These are phyloP conservation scores for Backusella circina DNA, from an alignment of 192 early-diverging fungal species.

Conservation along the genomic window DNA sequence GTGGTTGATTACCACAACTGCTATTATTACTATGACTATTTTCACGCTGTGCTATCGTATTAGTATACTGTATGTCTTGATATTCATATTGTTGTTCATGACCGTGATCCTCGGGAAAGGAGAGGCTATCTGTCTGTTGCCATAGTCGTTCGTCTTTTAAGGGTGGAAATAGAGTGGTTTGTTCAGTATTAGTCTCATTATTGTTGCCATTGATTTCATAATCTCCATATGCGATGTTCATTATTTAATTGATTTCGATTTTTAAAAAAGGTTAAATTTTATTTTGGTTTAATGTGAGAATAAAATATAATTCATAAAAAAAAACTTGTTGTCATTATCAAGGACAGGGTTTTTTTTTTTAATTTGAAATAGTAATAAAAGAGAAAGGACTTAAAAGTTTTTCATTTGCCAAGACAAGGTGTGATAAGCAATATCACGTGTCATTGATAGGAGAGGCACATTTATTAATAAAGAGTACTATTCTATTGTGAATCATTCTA, in stretches of 20 bases:
- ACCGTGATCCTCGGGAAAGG: background rate
- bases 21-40: background rate
- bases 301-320: background rate
- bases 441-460: background rate
- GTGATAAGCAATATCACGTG: background rate
- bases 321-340: background rate
- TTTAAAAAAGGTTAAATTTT: background rate
- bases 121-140: background rate
- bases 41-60: background rate
- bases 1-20: too few species aligned
- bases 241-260: background rate
- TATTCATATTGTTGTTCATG: background rate
- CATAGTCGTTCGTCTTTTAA: background rate
- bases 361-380: background rate
- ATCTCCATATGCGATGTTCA: background rate
- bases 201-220: background rate
- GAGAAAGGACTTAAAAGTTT: background rate
- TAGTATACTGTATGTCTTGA: background rate
- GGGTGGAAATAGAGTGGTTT: background rate
- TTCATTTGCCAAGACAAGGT: background rate
- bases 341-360: background rate
- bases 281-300: background rate
- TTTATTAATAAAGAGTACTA: too few species aligned
- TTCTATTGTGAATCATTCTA: background rate
- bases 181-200: background rate